phyloP scores from a whole-genome alignment of 768 basidiomycete species.

The Hygrocybe coccinea region DNA sequence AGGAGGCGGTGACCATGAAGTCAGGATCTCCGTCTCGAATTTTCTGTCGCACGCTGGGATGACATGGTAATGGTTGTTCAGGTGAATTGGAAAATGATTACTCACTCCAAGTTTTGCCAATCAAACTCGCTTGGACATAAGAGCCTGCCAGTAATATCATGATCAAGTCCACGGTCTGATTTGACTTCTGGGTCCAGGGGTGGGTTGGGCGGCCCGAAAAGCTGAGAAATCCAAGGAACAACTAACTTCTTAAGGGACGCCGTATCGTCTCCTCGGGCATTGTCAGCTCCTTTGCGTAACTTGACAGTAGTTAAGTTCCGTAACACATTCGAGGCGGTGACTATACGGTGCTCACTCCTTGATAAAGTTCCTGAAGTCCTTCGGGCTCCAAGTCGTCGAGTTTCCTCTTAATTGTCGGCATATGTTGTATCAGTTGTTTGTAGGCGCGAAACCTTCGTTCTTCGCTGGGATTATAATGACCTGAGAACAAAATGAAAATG shows the following conservation, averaged over 20 bases:
- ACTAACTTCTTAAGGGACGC: neutral
- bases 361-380: neutral
- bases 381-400: neutral
- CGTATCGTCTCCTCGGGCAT: neutral
- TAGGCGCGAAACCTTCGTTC: neutral
- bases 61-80: conserved; percentile 1
- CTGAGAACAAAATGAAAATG: too few species aligned
- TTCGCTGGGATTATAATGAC: neutral
- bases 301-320: neutral
- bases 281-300: neutral
- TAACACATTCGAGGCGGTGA: neutral
- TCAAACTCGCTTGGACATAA: conserved; percentile 18
- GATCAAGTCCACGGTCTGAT: conserved; percentile 11
- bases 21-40: conserved; percentile 16
- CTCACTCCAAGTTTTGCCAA: conserved; percentile 6
- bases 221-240: neutral
- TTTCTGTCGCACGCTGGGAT: conserved; percentile 4
- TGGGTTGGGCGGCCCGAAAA: neutral
- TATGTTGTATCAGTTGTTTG: neutral
- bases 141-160: conserved; percentile 16
- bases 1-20: conserved; percentile 12
- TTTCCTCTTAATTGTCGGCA: neutral
- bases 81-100: too few species aligned
- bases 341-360: neutral
- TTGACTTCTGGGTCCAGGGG: neutral